phyloP scores from a whole-genome alignment of 768 basidiomycete species.

The Lentinula sp. region DNA sequence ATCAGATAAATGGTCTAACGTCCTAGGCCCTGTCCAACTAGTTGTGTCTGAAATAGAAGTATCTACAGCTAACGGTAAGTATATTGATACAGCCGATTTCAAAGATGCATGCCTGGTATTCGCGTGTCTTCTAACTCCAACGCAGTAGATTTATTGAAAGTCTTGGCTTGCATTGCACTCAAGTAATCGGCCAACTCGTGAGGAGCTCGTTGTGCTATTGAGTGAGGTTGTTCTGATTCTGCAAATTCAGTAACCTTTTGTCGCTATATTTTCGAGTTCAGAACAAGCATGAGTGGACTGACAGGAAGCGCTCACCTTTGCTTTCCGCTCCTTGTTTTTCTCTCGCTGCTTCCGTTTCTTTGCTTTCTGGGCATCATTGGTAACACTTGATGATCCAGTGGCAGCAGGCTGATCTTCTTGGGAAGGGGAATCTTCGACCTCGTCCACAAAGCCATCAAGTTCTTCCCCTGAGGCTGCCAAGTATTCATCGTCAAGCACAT shows the following conservation, averaged over 20 bases:
- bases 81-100: not conserved
- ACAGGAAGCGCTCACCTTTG: slow-evolving; percentile 41
- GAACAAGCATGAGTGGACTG: slow-evolving; percentile 6
- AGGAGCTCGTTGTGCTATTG: slow-evolving; percentile 54
- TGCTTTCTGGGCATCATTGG: slow-evolving; percentile 13
- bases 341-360: slow-evolving; percentile 73
- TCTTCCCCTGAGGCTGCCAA: slow-evolving; percentile 63
- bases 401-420: not conserved
- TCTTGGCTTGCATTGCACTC: slow-evolving; percentile 58
- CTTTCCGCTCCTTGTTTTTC: slow-evolving; percentile 67
- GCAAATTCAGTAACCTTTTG: slow-evolving; percentile 48
- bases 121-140: slow-evolving; percentile 77
- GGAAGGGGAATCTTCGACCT: not conserved
- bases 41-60: slow-evolving; percentile 71
- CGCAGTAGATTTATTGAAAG: slow-evolving; percentile 59
- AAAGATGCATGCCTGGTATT: slow-evolving; percentile 59
- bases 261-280: slow-evolving; percentile 36
- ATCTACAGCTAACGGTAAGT: slow-evolving; percentile 33
- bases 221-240: slow-evolving; percentile 30
- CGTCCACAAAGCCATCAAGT: slow-evolving; percentile 12
- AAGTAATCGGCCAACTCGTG: slow-evolving; percentile 57
- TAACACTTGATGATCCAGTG: not conserved
- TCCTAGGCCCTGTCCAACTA: slow-evolving; percentile 63
- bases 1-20: slow-evolving; percentile 61
- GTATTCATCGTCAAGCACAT: slow-evolving; percentile 55